A percentile compares a stretch with the other conserved stretches of the same genome.
Evolutionary conservation across 129 eudicot species (phyloP).

Genomic region (Lactuca sativa): DNA sequence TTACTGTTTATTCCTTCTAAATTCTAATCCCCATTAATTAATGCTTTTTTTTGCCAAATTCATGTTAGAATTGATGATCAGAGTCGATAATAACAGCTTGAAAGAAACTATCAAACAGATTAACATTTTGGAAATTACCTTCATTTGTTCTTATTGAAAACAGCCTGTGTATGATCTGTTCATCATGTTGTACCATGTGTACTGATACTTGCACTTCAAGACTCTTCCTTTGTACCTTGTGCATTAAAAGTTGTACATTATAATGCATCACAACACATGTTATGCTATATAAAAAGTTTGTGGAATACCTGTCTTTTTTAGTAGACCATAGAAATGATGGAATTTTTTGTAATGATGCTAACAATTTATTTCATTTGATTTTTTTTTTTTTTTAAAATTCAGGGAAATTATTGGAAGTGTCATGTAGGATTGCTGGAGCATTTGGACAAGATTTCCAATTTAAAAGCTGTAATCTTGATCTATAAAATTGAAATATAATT

Average conservation of each 20-base stretch:
- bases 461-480: constrained; percentile 53
- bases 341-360: background rate
- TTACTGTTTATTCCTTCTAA: constrained; percentile 15
- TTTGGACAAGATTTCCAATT: constrained; percentile 65
- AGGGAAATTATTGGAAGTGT: constrained; percentile 88
- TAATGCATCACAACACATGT: background rate
- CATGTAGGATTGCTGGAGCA: constrained; percentile 63
- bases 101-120: background rate
- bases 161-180: constrained; percentile 33
- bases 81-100: background rate
- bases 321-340: background rate
- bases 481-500: constrained; percentile 16
- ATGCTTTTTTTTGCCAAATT: background rate
- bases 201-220: constrained; percentile 23
- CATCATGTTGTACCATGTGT: constrained; percentile 22
- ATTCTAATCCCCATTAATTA: background rate
- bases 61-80: background rate
- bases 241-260: background rate
- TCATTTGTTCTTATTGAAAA: background rate
- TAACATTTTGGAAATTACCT: background rate
- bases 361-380: constrained; percentile 12
- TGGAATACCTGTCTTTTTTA: background rate
- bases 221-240: constrained; percentile 1
- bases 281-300: background rate
- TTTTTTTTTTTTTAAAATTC: constrained; percentile 26